These are phyloP conservation scores for Actinomucor elegans DNA, from an alignment of 371 early-diverging fungal genomes.

Conservation along the genomic window DNA sequence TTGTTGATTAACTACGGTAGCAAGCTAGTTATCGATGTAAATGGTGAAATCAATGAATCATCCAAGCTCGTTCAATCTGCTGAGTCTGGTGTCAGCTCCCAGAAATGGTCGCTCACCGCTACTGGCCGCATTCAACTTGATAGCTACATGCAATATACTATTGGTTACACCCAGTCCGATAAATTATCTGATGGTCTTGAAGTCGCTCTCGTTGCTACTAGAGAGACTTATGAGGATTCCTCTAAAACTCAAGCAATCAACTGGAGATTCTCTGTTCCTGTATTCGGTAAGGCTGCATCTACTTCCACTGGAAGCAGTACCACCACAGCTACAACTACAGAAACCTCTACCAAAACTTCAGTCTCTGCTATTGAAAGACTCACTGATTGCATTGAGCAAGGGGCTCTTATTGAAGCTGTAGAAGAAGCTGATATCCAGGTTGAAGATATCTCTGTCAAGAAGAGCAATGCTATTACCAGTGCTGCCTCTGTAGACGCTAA, in stretches of 20 bases:
- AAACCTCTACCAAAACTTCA: neutral
- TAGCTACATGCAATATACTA: constrained; percentile 22
- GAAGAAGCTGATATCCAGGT: constrained; percentile 23
- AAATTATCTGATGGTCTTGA: constrained; percentile 4
- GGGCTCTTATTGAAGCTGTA: constrained; percentile 28
- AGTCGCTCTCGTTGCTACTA: constrained; percentile 8
- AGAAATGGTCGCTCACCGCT: constrained; percentile 42
- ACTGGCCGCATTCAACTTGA: constrained; percentile 40
- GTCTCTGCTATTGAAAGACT: constrained; percentile 18
- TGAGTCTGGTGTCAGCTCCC: constrained; percentile 26
- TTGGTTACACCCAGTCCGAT: constrained; percentile 24
- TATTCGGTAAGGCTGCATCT: constrained; percentile 33
- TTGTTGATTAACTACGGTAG: constrained; percentile 55
- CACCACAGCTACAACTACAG: constrained; percentile 1
- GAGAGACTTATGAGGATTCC: constrained; percentile 2
- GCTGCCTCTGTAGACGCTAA: neutral
- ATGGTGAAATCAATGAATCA: constrained; percentile 21
- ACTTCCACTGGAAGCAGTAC: neutral
- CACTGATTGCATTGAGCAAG: constrained; percentile 24
- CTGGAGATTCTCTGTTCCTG: constrained; percentile 45
- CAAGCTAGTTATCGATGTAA: constrained; percentile 38
- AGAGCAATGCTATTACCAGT: constrained; percentile 5
- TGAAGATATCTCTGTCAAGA: constrained; percentile 26
- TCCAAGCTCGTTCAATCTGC: constrained; percentile 20
- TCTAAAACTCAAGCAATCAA: constrained; percentile 10